These are phyloP conservation scores for Kluyveromyces aestuarii DNA, from an alignment of 805 yeast genomes.

Conservation along the genomic window DNA sequence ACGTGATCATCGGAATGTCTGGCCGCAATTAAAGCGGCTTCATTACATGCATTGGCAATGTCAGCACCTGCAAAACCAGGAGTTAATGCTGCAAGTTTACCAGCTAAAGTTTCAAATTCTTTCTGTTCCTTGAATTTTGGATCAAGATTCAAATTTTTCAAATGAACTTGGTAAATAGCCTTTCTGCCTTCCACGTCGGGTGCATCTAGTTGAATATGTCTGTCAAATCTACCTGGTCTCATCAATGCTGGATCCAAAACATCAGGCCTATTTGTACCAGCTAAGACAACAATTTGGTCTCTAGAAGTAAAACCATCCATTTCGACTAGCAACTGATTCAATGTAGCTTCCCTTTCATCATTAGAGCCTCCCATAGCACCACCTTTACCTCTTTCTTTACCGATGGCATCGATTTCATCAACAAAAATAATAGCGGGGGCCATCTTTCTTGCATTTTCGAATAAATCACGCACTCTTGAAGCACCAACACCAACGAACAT, in stretches of 20 bases:
- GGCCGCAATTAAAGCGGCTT: slow-evolving; percentile 96
- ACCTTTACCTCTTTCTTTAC: slow-evolving; percentile 80
- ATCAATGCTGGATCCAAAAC: slow-evolving; percentile 84
- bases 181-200: slow-evolving; percentile 95
- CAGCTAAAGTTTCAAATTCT: slow-evolving; percentile 53
- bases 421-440: slow-evolving; percentile 96
- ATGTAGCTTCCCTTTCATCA: slow-evolving; percentile 94
- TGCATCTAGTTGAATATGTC: slow-evolving; percentile 83
- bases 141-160: slow-evolving; percentile 57
- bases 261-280: slow-evolving; percentile 96
- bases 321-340: slow-evolving; percentile 91
- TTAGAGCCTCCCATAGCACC: slow-evolving; percentile 65
- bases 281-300: slow-evolving; percentile 93
- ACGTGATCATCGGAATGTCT: slow-evolving; percentile 67
- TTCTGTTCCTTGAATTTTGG: slow-evolving; percentile 34
- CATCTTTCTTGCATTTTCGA: slow-evolving; percentile 81
- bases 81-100: slow-evolving; percentile 87
- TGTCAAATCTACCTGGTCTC: slow-evolving; percentile 96
- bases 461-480: slow-evolving; percentile 91
- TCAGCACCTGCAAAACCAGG: slow-evolving; percentile 99
- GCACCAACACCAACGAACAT: slow-evolving; percentile 99
- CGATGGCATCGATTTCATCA: slow-evolving; percentile 99
- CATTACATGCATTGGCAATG: slow-evolving; percentile 93
- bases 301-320: slow-evolving; percentile 94
- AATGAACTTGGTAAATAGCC: slow-evolving; percentile 83